These are phyloP conservation scores for Pterothamnion heteromorphum DNA, from an alignment of 31 red algal genomes.

Conservation along the genomic window DNA sequence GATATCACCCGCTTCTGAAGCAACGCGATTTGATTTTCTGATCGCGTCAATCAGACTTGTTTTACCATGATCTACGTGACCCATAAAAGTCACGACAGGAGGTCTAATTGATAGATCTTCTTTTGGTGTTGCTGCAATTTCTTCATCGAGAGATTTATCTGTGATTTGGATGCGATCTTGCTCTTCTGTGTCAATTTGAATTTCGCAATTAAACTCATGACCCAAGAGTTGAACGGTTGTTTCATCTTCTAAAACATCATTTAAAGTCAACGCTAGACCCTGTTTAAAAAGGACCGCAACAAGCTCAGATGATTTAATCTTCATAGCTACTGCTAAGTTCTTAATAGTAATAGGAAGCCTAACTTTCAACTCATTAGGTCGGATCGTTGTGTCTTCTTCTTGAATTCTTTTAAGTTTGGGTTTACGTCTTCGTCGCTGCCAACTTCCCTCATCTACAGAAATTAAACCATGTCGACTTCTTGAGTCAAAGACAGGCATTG, in stretches of 20 bases:
- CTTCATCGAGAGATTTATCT: neutral
- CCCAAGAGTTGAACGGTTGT: neutral
- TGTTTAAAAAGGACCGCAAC: neutral
- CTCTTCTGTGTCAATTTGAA: neutral
- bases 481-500: no score
- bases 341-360: neutral
- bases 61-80: conserved; percentile 78
- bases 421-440: no score
- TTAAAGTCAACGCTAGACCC: neutral
- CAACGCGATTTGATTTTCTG: conserved; percentile 50
- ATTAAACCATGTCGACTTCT: no score
- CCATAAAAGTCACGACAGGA: conserved; percentile 71
- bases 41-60: conserved; percentile 63
- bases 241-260: neutral
- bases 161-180: neutral
- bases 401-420: no score
- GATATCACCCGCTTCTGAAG: conserved; percentile 54
- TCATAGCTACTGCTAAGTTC: neutral
- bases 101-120: conserved; percentile 44
- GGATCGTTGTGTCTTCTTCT: no score
- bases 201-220: neutral
- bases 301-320: neutral
- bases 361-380: neutral
- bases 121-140: neutral
- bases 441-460: no score